phyloP scores from a whole-genome alignment of 257 asterid species.

The Gentiana straminea region DNA sequence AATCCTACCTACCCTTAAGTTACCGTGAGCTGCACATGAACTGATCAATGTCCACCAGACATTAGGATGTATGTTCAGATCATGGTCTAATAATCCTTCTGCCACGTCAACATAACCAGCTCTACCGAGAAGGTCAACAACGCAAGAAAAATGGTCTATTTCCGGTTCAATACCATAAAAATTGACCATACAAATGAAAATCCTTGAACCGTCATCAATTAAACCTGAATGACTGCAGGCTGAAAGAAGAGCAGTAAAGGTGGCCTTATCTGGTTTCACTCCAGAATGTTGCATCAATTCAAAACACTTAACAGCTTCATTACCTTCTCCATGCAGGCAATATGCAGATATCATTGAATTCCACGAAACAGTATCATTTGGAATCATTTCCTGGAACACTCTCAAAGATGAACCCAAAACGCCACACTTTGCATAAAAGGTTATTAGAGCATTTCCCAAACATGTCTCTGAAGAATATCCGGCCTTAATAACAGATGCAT shows the following conservation, averaged over 20 bases:
- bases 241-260: constrained; percentile 73
- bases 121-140: constrained; percentile 62
- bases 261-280: constrained; percentile 55
- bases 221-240: constrained; percentile 88
- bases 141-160: constrained; percentile 55
- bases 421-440: constrained; percentile 71
- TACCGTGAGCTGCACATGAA: constrained; percentile 55
- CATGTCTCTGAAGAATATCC: constrained; percentile 41
- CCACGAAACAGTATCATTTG: constrained; percentile 61
- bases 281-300: constrained; percentile 41
- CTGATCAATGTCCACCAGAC: constrained; percentile 82
- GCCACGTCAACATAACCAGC: constrained; percentile 69
- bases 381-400: constrained; percentile 41
- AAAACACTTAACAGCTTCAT: constrained; percentile 47
- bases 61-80: constrained; percentile 32
- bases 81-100: constrained; percentile 33
- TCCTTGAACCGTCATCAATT: constrained; percentile 44
- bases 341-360: constrained; percentile 70
- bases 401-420: constrained; percentile 36
- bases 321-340: constrained; percentile 70
- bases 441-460: constrained; percentile 57
- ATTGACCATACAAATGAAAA: constrained; percentile 49
- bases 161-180: constrained; percentile 41
- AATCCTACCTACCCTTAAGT: constrained; percentile 49
- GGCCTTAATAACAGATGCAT: constrained; percentile 31